Conservation (phyloP, 805 yeast genomes). For the Cyberlindnera samutprakarnensis region DNA sequence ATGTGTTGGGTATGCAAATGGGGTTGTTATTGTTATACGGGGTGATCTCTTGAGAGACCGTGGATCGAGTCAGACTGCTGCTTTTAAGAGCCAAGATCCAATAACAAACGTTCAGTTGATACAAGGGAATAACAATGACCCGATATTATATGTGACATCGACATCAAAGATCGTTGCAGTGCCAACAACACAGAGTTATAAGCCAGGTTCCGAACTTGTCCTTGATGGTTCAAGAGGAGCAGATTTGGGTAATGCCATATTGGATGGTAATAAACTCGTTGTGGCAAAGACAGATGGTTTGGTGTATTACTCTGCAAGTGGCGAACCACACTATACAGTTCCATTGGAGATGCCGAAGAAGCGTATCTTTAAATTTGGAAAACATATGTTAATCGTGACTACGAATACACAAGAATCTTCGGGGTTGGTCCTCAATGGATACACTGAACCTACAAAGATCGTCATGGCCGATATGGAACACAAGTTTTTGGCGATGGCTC, state of each 20-base stretch:
- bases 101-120: constrained; percentile 68
- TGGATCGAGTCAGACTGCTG: constrained; percentile 80
- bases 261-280: constrained; percentile 41
- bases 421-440: constrained; percentile 24
- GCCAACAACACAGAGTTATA: constrained; percentile 71
- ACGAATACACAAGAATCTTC: constrained; percentile 32
- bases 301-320: constrained; percentile 51
- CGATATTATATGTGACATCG: constrained; percentile 63
- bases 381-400: constrained; percentile 55
- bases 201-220: constrained; percentile 48
- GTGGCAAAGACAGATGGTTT: constrained; percentile 62
- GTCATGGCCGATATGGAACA: constrained; percentile 63
- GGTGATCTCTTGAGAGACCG: constrained; percentile 87
- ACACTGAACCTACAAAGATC: constrained; percentile 42
- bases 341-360: constrained; percentile 52
- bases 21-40: constrained; percentile 69
- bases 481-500: constrained; percentile 62
- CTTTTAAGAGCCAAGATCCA: constrained; percentile 68
- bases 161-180: constrained; percentile 65
- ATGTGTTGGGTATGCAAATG: constrained; percentile 79
- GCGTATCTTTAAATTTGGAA: constrained; percentile 39
- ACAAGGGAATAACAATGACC: constrained; percentile 31
- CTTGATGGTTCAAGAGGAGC: constrained; percentile 42
- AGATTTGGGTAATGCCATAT: constrained; percentile 34
- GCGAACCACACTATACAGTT: constrained; percentile 46